phyloP scores from a whole-genome alignment of 2,329 filamentous ascomycete species.

The Neoscytalidium dimidiatum region DNA sequence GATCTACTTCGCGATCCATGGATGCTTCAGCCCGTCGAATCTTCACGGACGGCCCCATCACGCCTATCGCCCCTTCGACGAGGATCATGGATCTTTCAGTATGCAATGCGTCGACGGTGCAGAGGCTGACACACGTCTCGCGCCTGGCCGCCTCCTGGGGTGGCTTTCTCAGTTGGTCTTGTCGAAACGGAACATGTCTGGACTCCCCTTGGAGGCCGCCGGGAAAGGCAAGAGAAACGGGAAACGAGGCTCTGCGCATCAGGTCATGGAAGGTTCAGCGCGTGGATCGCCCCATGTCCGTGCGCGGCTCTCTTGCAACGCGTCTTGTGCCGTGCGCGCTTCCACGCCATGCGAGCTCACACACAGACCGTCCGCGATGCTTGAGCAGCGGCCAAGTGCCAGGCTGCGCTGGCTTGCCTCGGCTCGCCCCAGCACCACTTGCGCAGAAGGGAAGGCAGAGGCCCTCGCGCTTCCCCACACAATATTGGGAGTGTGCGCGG shows the following conservation, averaged over 20 bases:
- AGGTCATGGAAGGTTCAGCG: slow-evolving; percentile 11
- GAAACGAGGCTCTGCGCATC: slow-evolving; percentile 16
- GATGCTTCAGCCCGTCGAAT: slow-evolving; percentile 16
- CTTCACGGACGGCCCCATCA: not conserved
- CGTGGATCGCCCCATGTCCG: not conserved
- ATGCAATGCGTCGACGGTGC: not conserved
- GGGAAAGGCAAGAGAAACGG: not conserved
- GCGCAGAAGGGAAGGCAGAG: not conserved
- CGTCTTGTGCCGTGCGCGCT: slow-evolving; percentile 8
- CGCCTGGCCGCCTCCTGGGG: slow-evolving; percentile 5
- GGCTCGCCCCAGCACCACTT: slow-evolving; percentile 8
- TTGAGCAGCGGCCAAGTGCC: not conserved
- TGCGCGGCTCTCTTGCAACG: slow-evolving; percentile 8
- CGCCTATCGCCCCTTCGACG: not conserved
- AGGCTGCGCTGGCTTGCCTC: not conserved
- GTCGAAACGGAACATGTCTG: slow-evolving; percentile 18
- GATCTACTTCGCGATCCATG: slow-evolving; percentile 12
- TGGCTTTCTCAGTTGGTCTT: not conserved
- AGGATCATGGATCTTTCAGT: not conserved
- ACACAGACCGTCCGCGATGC: slow-evolving; percentile 11
- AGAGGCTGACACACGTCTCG: slow-evolving; percentile 13
- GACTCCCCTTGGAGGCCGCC: slow-evolving; percentile 1
- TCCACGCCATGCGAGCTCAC: slow-evolving; percentile 12
- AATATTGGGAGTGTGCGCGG: slow-evolving; percentile 9
- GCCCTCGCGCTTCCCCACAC: slow-evolving; percentile 15